Base-by-base conservation (phyloP, 2,329 filamentous ascomycete genomes). In the Lachnellula occidentalis region DNA sequence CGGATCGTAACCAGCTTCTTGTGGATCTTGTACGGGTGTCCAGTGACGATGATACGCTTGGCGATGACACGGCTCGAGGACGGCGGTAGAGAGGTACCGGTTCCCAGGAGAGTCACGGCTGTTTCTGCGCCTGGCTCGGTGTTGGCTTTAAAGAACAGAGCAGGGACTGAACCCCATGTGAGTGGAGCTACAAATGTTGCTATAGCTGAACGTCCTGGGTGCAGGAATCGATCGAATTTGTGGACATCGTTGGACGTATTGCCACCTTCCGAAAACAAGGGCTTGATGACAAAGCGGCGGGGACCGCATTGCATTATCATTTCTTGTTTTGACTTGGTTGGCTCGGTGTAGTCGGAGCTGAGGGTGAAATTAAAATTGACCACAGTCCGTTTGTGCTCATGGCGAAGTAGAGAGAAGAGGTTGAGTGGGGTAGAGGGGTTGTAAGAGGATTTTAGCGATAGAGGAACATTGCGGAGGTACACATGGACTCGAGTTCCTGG, bases 21-120 rank as follows among this genome's bases (percentile, higher is more conserved):
- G 82, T 99, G 90, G 71, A 99, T 99, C 76, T 99, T 96, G 80
- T 90, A 96, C 0, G 95, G 94, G 69, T 99, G 92, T 15, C 94
- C 95, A 0, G 94, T 96, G 54, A 99, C 79, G 61, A 97, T 89
- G 64, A 95, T 85, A 50, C 94, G 87, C 76, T 99, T 99, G 65
- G 92, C 92, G 57, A 99, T 84, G 53, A 99, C 87, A 39, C 94
- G 86, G 66, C 69, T 83, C 68, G 72, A 92, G 71, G 69, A 86
- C 3, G 91, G 89, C 0, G 91, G 85, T 15, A 96, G 79, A 5
- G 88, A 85, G 0, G 94, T 97, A 58, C 95, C 94, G 0, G 89
- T 96, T 46, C 82, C 94, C 54, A 96, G 81, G 48, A 99, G 81
- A 39, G 84, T 79, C 14, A 96, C 76, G 5, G 78, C 75, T 2